Conservation (phyloP, 2,329 filamentous ascomycete genomes). For the Sphaerostilbella broomeana region DNA sequence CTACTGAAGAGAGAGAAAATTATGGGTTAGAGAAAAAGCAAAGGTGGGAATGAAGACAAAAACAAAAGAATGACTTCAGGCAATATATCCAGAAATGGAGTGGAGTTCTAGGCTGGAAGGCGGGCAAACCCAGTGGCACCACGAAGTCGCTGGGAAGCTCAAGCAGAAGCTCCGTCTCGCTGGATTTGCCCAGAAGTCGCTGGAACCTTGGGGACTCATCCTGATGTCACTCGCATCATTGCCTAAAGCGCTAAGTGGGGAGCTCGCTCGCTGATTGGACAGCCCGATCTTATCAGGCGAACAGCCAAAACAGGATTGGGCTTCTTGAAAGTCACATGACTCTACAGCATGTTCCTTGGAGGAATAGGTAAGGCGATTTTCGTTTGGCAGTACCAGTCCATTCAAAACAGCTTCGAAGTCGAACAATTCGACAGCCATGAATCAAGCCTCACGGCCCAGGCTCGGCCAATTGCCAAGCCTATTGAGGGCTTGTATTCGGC, state of each 20-base stretch:
- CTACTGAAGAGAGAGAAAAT: neutral
- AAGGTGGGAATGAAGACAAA: neutral
- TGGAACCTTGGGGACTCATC: constrained; percentile 26
- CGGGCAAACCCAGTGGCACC: constrained; percentile 6
- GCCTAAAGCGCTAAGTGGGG: constrained; percentile 15
- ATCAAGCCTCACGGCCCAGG: constrained; percentile 27
- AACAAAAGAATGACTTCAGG: neutral
- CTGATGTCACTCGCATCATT: constrained; percentile 28
- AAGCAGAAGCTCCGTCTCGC: constrained; percentile 17
- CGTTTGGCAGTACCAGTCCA: neutral
- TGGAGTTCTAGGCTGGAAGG: constrained; percentile 7
- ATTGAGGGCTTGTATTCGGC: constrained; percentile 36
- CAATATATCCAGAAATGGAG: constrained; percentile 10
- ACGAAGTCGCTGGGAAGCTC: constrained; percentile 19
- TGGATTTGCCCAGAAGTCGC: constrained; percentile 24
- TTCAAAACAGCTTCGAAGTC: neutral
- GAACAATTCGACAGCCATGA: constrained; percentile 27
- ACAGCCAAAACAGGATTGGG: neutral
- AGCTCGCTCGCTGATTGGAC: constrained; percentile 18
- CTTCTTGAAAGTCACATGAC: constrained; percentile 23
- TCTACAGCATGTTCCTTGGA: constrained; percentile 8
- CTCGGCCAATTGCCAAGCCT: constrained; percentile 39
- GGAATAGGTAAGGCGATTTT: constrained; percentile 15
- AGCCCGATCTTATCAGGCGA: constrained; percentile 19
- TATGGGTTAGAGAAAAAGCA: neutral